Conservation (phyloP, 2,329 filamentous ascomycete species). For the Trichoderma breve region DNA sequence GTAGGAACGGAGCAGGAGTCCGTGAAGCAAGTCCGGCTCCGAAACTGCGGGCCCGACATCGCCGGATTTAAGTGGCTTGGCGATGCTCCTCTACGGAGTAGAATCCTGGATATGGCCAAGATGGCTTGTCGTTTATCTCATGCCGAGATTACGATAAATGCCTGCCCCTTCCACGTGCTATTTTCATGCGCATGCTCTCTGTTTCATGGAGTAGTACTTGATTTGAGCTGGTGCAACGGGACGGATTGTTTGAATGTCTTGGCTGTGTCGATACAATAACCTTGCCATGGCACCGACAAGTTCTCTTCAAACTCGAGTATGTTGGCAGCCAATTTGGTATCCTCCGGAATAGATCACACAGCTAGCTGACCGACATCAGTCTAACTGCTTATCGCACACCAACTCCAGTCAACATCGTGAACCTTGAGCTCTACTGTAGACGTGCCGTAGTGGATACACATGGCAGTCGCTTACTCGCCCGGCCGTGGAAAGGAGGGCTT, state of each 20-base stretch:
- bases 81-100: neutral
- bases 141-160: neutral
- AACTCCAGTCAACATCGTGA: neutral
- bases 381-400: neutral
- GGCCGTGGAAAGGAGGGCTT: slow-evolving; percentile 9
- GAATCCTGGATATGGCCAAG: neutral
- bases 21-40: neutral
- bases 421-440: neutral
- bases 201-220: neutral
- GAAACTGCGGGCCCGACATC: slow-evolving; percentile 2
- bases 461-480: slow-evolving; percentile 13
- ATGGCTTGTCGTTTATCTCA: neutral
- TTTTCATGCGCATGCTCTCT: neutral
- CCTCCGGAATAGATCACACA: neutral
- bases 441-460: slow-evolving; percentile 10
- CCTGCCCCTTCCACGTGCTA: neutral
- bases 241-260: neutral
- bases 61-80: neutral
- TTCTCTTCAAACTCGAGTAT: neutral
- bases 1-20: neutral
- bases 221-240: neutral
- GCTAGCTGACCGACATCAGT: neutral
- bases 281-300: neutral
- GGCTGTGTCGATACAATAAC: neutral
- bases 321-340: neutral